Base-by-base conservation (phyloP, 805 yeast species). In the Starmera pachycereana region DNA sequence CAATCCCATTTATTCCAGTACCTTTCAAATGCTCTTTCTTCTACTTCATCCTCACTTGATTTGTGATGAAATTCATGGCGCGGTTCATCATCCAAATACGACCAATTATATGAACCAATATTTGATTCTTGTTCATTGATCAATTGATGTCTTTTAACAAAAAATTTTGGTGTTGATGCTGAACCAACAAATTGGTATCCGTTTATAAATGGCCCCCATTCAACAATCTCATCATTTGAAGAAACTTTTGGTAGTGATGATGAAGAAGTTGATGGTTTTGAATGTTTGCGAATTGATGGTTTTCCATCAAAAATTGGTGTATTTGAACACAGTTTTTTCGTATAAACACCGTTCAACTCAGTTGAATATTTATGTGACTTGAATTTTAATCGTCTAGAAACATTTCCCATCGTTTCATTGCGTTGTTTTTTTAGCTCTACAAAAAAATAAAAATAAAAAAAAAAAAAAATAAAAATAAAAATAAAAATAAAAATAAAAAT, bases 1-100 rank as follows among this genome's bases (percentile, higher is more conserved):
- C 7, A 31, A 16, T 61, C 53, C 60, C 70, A 63, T 11, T 50
- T 44, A 6, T 37, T 33, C 13, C 50, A 18, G 40, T 65, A 65
- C 10, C 41, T 40, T n/a, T 40, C 43, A 32, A 45, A 49, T n/a
- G n/a, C 16, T 14, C 35, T 22, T 16, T 19, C 30, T 22, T 6
- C 9, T 4, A 4, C 27, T 22, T 22, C 27, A 22, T 22, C 27
- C 7, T 22, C 27, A 22, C 27, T 22, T 4, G 3, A 22, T 2
- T 22, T 2, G 9, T 22, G 27, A 22, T 22, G 27, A 22, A 22
- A 49, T n/a, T 39, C 43, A 0, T 55, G 55, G 4, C 4, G 18
- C 4, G 44, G 11, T 2, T 22, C 27, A 22, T 22, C 27, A 4
- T 47, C 45, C 33, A 41, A 32, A 44, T 50, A 54, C 0, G 51